Evolutionary conservation across 495 filamentous ascomycete genomes (phyloP).

Genomic region (Aspergillus sclerotiicarbonarius): DNA sequence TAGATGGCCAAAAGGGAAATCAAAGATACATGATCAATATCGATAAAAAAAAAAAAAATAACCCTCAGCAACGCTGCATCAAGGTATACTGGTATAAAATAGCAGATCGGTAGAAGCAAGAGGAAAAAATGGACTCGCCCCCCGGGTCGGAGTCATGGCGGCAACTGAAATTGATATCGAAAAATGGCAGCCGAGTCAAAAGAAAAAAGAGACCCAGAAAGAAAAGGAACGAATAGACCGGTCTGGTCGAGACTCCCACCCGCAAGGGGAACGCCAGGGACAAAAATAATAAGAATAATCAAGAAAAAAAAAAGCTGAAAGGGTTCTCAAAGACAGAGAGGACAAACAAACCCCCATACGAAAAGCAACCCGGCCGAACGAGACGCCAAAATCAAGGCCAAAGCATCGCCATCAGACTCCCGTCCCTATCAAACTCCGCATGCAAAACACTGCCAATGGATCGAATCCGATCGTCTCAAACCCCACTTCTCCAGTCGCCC

Average conservation of each 20-base stretch:
- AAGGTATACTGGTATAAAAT: too few relatives aligned
- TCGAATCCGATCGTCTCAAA: slow-evolving; percentile 5
- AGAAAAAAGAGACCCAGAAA: too few relatives aligned
- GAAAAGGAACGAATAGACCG: neutral
- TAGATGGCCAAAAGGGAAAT: too few relatives aligned
- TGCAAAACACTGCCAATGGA: slow-evolving; percentile 14
- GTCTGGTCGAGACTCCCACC: neutral
- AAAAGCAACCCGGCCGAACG: slow-evolving; percentile 1
- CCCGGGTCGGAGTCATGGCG: too few relatives aligned
- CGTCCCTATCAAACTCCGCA: slow-evolving; percentile 21
- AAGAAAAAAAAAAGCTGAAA: slow-evolving; percentile 1
- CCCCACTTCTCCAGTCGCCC: slow-evolving; percentile 16
- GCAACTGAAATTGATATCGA: too few relatives aligned
- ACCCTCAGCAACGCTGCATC: too few relatives aligned
- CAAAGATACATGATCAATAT: too few relatives aligned
- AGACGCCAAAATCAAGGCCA: neutral
- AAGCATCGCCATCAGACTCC: neutral
- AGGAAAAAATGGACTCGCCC: too few relatives aligned
- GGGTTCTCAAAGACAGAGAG: neutral
- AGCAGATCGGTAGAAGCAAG: too few relatives aligned
- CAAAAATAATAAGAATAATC: too few relatives aligned
- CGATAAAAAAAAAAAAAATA: too few relatives aligned
- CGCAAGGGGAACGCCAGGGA: neutral
- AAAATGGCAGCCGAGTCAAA: too few relatives aligned
- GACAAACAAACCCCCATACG: neutral